Base-by-base conservation (phyloP, 768 basidiomycete genomes). In the Lepiota subincarnata region DNA sequence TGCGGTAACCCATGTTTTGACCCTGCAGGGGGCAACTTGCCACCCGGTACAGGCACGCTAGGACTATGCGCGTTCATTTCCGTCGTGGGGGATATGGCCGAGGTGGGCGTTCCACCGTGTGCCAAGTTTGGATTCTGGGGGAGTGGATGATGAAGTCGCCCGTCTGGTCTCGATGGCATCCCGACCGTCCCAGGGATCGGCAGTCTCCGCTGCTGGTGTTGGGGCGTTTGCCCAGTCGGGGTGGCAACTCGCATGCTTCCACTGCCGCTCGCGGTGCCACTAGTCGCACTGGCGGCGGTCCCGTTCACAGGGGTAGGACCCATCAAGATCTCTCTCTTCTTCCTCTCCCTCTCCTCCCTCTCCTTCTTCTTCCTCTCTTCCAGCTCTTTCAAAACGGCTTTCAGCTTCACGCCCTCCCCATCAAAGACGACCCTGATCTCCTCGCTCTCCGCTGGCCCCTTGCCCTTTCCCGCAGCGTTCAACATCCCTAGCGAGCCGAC, bases 341-440 rank as follows among this genome's bases (percentile, higher is more conserved):
- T 65, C 60, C 60, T 60, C 60, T 63, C 66, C 66, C 71, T 76
- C 59, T 76, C 72, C 63, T 77, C 80, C 65, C 62, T 67, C 48
- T 73, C 71, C 69, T 73, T 57, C 76, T 75, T 66, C 72, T 78
- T 64, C 73, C 71, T 62, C 66, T 76, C 76, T 69, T 87, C 82
- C 58, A 85, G 62, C 67, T 85, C 86, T 60, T 79, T 81, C 65
- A 87, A 68, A 18, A 89, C 82, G 6, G 83, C 83, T 53, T 78
- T 80, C 57, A 86, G 65, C 58, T 79, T 77, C 56, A 72, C 65
- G 3, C 87, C 85, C 55, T 92, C 86, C 0, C 82, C 83, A 66
- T 98, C 96, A 47, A 93, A 75, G 11, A 89, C 87, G 5, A 89
- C 89, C 26, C 76, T 76, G 62, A 95, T 78, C 62, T 83, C 81